These are phyloP conservation scores for Chaetoceros tenuissimus DNA, from an alignment of 108 stramenopile species.

Conservation along the genomic window DNA sequence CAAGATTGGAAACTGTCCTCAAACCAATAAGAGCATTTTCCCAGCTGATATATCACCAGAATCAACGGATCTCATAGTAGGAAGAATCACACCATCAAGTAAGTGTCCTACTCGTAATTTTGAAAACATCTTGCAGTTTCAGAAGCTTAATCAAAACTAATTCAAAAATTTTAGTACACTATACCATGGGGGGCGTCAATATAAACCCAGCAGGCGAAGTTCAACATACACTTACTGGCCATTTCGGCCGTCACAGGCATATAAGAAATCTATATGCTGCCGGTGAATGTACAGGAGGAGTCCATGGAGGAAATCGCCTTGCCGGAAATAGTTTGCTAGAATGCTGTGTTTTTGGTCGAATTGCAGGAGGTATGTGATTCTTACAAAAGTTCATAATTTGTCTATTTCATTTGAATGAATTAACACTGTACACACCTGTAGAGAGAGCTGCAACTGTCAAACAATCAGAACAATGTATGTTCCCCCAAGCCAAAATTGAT, in stretches of 20 bases:
- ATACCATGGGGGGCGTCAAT: constrained; percentile 87
- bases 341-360: constrained; percentile 83
- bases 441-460: constrained; percentile 28
- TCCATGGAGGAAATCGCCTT: constrained; percentile 71
- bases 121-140: not conserved
- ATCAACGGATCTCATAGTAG: constrained; percentile 34
- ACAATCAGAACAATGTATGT: constrained; percentile 12
- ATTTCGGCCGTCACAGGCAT: constrained; percentile 9
- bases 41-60: constrained; percentile 21
- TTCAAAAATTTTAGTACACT: constrained; percentile 87
- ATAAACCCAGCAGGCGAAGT: constrained; percentile 67
- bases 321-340: constrained; percentile 87
- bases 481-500: constrained; percentile 10
- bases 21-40: constrained; percentile 10
- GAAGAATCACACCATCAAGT: constrained; percentile 35
- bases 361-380: constrained; percentile 25
- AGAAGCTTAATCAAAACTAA: constrained; percentile 9
- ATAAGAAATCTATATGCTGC: constrained; percentile 64
- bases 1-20: constrained; percentile 11
- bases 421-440: not conserved
- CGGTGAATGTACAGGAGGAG: constrained; percentile 75
- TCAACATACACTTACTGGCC: constrained; percentile 20
- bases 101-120: not conserved
- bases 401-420: not conserved
- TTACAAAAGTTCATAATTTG: not conserved